These are phyloP conservation scores for Phytophthora vignae DNA, from an alignment of 352 stramenopile genomes.

Conservation along the genomic window DNA sequence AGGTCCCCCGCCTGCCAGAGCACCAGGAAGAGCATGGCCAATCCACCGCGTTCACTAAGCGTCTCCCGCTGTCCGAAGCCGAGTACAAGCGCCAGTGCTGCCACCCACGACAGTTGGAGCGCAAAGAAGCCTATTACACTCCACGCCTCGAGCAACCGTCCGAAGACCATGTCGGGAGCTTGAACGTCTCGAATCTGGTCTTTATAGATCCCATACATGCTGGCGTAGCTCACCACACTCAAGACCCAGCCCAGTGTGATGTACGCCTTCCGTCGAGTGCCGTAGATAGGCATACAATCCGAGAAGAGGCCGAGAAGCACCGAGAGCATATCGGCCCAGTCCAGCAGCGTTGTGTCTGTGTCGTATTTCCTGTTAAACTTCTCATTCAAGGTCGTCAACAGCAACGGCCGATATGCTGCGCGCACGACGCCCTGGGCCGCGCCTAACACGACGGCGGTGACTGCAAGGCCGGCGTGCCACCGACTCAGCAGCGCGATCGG, in stretches of 20 bases:
- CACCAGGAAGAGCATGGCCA: conserved; percentile 54
- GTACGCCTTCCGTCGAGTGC: conserved; percentile 88
- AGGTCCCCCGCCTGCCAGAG: conserved; percentile 49
- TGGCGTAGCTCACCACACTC: conserved; percentile 26
- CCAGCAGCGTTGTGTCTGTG: conserved; percentile 46
- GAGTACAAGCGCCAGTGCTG: conserved; percentile 52
- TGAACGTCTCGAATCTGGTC: conserved; percentile 9
- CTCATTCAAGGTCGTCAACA: conserved; percentile 50
- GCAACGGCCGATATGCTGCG: conserved; percentile 50
- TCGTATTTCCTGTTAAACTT: conserved; percentile 47
- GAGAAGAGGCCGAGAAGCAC: conserved; percentile 88
- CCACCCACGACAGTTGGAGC: conserved; percentile 53
- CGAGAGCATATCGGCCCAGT: conserved; percentile 78
- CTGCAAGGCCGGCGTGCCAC: conserved; percentile 49
- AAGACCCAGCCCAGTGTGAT: conserved; percentile 80
- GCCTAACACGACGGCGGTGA: conserved; percentile 43
- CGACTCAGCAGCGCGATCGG: conserved; percentile 46
- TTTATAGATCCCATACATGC: conserved; percentile 21
- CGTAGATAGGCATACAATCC: conserved; percentile 84
- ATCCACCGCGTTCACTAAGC: conserved; percentile 50
- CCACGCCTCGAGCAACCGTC: conserved; percentile 41
- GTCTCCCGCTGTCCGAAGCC: conserved; percentile 64
- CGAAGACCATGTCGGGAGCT: conserved; percentile 16
- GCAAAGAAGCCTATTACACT: conserved; percentile 42
- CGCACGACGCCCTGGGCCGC: conserved; percentile 42